Conservation (phyloP, 75 land plant species). For the Pinus albicaulis region DNA sequence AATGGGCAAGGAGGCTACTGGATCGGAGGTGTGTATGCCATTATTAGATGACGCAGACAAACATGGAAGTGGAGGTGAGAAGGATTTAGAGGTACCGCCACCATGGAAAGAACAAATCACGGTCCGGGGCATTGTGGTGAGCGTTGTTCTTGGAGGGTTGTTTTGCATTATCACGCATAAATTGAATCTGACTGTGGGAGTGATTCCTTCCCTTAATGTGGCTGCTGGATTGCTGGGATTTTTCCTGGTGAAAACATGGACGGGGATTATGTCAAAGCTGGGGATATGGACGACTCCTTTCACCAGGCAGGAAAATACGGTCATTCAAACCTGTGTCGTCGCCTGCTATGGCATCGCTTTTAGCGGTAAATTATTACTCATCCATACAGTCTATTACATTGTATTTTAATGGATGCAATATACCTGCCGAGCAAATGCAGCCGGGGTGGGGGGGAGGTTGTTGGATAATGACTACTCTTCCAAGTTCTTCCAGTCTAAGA, state of each 20-base stretch:
- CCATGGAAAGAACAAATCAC: conserved; percentile 50
- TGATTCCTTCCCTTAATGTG: conserved; percentile 57
- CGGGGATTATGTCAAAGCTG: conserved; percentile 19
- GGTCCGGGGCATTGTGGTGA: conserved; percentile 36
- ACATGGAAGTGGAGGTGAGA: background rate
- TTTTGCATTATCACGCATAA: conserved; percentile 59
- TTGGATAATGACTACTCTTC: background rate
- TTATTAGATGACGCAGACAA: no score
- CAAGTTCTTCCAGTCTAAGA: background rate
- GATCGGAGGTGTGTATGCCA: no score
- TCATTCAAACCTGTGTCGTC: conserved; percentile 60
- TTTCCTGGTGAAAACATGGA: conserved; percentile 43
- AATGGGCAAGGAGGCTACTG: no score
- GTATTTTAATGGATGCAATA: background rate
- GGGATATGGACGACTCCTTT: conserved; percentile 34
- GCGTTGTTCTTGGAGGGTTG: conserved; percentile 29
- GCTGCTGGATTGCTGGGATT: conserved; percentile 54
- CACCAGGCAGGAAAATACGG: conserved; percentile 52
- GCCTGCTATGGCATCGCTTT: conserved; percentile 64
- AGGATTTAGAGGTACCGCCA: conserved; percentile 13
- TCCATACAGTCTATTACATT: no score
- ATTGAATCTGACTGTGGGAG: conserved; percentile 48
- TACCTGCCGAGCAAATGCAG: background rate
- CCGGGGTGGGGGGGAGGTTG: background rate
- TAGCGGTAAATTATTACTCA: conserved; percentile 21